Evolutionary conservation across 2,329 filamentous ascomycete species (phyloP).

Genomic region (Capronia coronata): DNA sequence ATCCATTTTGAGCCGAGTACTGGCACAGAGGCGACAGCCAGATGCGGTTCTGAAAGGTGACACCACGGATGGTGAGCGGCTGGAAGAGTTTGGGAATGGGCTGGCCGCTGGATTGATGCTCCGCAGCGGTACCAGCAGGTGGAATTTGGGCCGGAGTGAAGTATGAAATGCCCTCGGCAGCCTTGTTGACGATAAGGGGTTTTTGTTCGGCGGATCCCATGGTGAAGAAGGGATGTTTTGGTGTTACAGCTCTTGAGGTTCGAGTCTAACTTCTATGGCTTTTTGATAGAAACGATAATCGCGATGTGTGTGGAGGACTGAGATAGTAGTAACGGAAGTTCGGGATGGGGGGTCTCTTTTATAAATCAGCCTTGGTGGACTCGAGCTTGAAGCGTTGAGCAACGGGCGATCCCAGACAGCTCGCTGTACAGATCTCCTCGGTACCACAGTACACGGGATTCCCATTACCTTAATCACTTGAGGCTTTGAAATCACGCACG

Average conservation of each 20-base stretch:
- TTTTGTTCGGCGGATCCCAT: conserved; percentile 20
- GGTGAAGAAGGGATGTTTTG: not conserved
- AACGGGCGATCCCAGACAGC: too few species aligned
- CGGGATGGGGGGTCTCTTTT: too few species aligned
- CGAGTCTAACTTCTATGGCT: not conserved
- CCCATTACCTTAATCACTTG: too few species aligned
- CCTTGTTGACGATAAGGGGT: conserved; percentile 34
- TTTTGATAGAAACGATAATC: too few species aligned
- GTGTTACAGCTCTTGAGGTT: not conserved
- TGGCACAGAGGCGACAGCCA: conserved; percentile 60
- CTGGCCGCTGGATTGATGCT: conserved; percentile 43
- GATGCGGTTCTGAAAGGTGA: conserved; percentile 63
- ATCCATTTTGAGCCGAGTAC: conserved; percentile 62
- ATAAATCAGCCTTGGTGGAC: too few species aligned
- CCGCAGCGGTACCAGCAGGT: conserved; percentile 40
- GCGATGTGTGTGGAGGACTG: too few species aligned
- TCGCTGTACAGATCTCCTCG: too few species aligned
- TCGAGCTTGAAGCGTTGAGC: too few species aligned
- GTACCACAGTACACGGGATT: too few species aligned
- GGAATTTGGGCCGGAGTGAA: conserved; percentile 46
- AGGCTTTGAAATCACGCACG: not conserved
- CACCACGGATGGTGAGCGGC: conserved; percentile 37
- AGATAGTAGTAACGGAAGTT: too few species aligned
- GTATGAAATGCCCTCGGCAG: conserved; percentile 41
- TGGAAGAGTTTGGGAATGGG: conserved; percentile 47